Evolutionary conservation across 2,329 filamentous ascomycete species (phyloP).

Genomic region (Colletotrichum sp.): DNA sequence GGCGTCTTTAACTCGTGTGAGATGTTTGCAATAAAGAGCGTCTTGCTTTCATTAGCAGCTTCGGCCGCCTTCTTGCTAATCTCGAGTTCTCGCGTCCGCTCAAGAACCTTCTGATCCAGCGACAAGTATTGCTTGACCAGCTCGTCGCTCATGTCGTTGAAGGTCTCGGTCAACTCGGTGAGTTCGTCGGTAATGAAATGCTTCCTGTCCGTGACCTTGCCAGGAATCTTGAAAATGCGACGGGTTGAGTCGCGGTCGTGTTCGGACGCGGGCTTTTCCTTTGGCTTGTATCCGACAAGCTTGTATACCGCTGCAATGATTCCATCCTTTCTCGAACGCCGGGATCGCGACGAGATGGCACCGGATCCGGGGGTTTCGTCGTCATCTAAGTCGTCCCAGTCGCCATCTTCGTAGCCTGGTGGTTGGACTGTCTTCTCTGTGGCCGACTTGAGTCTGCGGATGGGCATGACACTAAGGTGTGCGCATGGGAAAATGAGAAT

Average conservation of each 20-base stretch:
- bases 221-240: conserved; percentile 81
- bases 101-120: conserved; percentile 82
- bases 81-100: conserved; percentile 84
- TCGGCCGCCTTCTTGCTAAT: conserved; percentile 91
- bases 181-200: conserved; percentile 83
- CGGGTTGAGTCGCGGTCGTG: conserved; percentile 45
- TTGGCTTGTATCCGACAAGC: conserved; percentile 24
- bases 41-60: conserved; percentile 96
- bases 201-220: conserved; percentile 77
- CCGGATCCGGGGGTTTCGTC: conserved; percentile 46
- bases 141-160: conserved; percentile 95
- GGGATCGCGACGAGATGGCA: conserved; percentile 38
- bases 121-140: conserved; percentile 84
- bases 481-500: conserved; percentile 79
- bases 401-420: conserved; percentile 59
- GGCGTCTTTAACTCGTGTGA: conserved; percentile 89
- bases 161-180: conserved; percentile 82
- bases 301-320: conserved; percentile 18
- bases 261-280: conserved; percentile 28
- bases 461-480: conserved; percentile 82
- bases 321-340: conserved; percentile 46
- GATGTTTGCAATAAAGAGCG: conserved; percentile 96
- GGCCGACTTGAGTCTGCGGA: conserved; percentile 75
- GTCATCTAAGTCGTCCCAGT: conserved; percentile 51
- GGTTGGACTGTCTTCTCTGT: conserved; percentile 77